A percentile compares a stretch with the other conserved stretches of the same genome.
These are phyloP conservation scores for Hypoxylon sp. DNA, from an alignment of 2,329 filamentous ascomycete species.

Conservation along the genomic window DNA sequence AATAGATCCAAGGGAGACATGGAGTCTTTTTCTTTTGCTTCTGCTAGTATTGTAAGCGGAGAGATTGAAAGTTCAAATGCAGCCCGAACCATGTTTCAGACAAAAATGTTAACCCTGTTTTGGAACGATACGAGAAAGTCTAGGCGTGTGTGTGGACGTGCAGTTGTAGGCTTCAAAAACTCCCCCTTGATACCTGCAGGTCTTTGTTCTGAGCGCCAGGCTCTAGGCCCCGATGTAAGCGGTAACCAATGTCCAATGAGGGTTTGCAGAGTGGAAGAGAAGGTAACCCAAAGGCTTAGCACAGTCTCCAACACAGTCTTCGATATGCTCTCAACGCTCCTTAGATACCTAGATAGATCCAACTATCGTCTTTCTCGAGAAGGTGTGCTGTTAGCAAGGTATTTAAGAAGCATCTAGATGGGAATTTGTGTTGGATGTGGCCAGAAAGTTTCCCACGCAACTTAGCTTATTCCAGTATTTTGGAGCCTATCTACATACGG, in stretches of 20 bases:
- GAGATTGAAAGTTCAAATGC: slow-evolving; percentile 33
- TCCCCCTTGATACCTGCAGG: slow-evolving; percentile 13
- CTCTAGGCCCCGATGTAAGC: slow-evolving; percentile 25
- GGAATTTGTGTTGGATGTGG: slow-evolving; percentile 2
- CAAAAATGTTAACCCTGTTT: slow-evolving; percentile 34
- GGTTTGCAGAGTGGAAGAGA: slow-evolving; percentile 7
- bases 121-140: slow-evolving; percentile 41
- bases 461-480: slow-evolving; percentile 19
- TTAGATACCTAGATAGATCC: neutral
- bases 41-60: slow-evolving; percentile 6
- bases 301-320: slow-evolving; percentile 30
- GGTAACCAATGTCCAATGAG: neutral
- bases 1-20: slow-evolving; percentile 26
- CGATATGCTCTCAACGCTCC: neutral
- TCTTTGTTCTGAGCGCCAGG: slow-evolving; percentile 28
- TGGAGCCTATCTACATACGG: slow-evolving; percentile 29
- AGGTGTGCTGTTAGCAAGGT: slow-evolving; percentile 1
- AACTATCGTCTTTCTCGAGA: neutral
- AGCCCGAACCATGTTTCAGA: slow-evolving; percentile 43
- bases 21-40: slow-evolving; percentile 10
- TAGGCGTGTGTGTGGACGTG: slow-evolving; percentile 21
- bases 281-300: slow-evolving; percentile 38
- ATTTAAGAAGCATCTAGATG: slow-evolving; percentile 5
- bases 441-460: slow-evolving; percentile 17
- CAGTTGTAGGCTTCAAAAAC: slow-evolving; percentile 21